phyloP scores from a whole-genome alignment of 2,329 filamentous ascomycete species.

The Exophiala spinifera region DNA sequence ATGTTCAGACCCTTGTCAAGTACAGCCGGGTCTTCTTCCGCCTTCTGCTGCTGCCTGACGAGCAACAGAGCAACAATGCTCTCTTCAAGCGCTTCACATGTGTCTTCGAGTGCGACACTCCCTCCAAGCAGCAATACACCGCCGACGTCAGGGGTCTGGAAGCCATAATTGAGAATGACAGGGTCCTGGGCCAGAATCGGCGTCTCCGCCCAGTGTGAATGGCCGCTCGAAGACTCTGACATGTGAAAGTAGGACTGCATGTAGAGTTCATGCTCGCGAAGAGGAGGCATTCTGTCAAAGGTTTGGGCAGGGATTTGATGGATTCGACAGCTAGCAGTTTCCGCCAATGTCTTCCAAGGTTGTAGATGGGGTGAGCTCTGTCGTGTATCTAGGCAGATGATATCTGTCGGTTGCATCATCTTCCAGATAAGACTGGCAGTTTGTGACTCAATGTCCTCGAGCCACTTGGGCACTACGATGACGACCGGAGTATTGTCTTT shows the following conservation, averaged over 20 bases:
- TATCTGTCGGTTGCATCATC: constrained; percentile 48
- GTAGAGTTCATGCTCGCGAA: constrained; percentile 56
- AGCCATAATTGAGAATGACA: constrained; percentile 41
- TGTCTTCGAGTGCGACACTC: constrained; percentile 45
- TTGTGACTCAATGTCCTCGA: constrained; percentile 52
- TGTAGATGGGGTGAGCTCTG: constrained; percentile 44
- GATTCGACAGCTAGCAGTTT: constrained; percentile 37
- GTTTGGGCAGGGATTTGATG: constrained; percentile 45
- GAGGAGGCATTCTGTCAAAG: constrained; percentile 47
- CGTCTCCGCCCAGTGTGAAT: constrained; percentile 44
- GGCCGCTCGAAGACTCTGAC: constrained; percentile 30
- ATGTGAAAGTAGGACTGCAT: constrained; percentile 61
- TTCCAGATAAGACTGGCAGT: constrained; percentile 48
- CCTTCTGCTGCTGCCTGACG: constrained; percentile 8
- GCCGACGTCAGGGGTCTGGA: constrained; percentile 46
- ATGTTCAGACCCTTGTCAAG: background rate
- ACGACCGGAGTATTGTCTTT: constrained; percentile 50
- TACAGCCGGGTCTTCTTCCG: background rate
- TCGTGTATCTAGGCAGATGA: constrained; percentile 54
- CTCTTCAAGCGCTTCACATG: constrained; percentile 53
- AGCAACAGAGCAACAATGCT: constrained; percentile 53
- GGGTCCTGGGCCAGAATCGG: constrained; percentile 42
- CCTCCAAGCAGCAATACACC: constrained; percentile 52
- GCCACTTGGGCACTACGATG: constrained; percentile 57
- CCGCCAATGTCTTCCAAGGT: constrained; percentile 41